phyloP scores from a whole-genome alignment of 78 protist genomes.

The Isochrysis galbana region DNA sequence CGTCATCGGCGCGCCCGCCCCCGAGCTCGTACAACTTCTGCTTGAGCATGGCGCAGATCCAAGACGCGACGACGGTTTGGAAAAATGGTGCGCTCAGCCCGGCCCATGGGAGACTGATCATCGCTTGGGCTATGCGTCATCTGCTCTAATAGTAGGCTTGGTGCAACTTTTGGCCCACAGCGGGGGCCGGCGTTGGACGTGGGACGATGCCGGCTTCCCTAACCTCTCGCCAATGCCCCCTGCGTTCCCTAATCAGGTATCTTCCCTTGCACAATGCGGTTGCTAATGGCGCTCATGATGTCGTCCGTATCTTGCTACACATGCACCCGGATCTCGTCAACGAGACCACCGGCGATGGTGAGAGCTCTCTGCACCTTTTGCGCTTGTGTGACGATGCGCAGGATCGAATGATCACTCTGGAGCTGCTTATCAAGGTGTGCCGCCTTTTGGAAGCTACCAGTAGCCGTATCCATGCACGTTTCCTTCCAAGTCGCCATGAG shows the following conservation, averaged over 20 bases:
- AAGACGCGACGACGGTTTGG: neutral
- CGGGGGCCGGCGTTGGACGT: no score
- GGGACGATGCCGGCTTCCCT: no score
- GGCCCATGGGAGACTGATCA: no score
- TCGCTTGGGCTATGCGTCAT: no score
- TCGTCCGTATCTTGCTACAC: neutral
- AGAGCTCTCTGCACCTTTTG: neutral
- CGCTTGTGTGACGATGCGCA: neutral
- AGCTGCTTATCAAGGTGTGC: neutral
- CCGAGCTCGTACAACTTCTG: neutral
- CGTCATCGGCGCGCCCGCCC: neutral
- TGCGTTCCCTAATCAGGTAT: no score
- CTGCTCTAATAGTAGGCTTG: no score
- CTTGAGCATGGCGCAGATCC: neutral
- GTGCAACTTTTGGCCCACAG: no score
- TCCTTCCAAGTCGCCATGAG: no score
- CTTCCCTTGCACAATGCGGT: constrained; percentile 24
- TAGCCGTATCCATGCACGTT: no score
- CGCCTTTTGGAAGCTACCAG: no score
- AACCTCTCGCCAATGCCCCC: no score
- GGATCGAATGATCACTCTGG: neutral
- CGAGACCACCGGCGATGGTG: constrained; percentile 1
- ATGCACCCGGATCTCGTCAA: neutral
- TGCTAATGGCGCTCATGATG: neutral
- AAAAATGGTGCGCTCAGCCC: neutral